These are phyloP conservation scores for Rosa persica DNA, from an alignment of 306 rosid genomes.

Conservation along the genomic window DNA sequence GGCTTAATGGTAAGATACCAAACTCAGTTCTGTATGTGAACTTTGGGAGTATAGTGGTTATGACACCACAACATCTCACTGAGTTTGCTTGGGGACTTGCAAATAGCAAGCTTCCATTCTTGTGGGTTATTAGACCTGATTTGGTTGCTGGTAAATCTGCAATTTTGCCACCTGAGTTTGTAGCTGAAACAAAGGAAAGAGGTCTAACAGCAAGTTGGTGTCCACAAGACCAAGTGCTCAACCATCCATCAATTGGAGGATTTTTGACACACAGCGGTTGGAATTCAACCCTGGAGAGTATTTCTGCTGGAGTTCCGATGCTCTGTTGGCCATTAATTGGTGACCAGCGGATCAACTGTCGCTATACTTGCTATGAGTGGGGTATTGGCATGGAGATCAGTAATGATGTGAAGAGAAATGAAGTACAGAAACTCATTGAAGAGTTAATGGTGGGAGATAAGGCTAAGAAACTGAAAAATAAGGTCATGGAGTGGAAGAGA, in stretches of 20 bases:
- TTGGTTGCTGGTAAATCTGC: conserved; percentile 18
- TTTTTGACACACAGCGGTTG: conserved; percentile 7
- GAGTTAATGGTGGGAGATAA: background rate
- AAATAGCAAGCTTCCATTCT: conserved; percentile 13
- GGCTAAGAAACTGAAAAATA: background rate
- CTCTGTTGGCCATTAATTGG: background rate
- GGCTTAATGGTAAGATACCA: conserved; percentile 13
- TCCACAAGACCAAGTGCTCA: conserved; percentile 5
- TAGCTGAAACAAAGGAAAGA: background rate
- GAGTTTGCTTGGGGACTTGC: conserved; percentile 32
- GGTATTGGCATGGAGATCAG: conserved; percentile 8
- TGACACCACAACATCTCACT: background rate
- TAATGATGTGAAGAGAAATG: background rate
- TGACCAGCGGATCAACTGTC: background rate
- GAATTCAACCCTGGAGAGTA: background rate
- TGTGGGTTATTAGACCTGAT: conserved; percentile 28
- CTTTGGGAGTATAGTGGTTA: conserved; percentile 9
- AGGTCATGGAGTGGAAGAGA: background rate
- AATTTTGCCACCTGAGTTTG: conserved; percentile 2
- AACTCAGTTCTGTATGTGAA: conserved; percentile 18
- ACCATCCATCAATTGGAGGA: conserved; percentile 3
- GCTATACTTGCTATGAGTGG: background rate
- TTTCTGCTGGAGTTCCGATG: background rate
- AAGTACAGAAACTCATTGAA: background rate
- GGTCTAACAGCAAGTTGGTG: background rate